These are phyloP conservation scores for Cercospora zeae-maydis DNA, from an alignment of 2,329 filamentous ascomycete species.

Conservation along the genomic window DNA sequence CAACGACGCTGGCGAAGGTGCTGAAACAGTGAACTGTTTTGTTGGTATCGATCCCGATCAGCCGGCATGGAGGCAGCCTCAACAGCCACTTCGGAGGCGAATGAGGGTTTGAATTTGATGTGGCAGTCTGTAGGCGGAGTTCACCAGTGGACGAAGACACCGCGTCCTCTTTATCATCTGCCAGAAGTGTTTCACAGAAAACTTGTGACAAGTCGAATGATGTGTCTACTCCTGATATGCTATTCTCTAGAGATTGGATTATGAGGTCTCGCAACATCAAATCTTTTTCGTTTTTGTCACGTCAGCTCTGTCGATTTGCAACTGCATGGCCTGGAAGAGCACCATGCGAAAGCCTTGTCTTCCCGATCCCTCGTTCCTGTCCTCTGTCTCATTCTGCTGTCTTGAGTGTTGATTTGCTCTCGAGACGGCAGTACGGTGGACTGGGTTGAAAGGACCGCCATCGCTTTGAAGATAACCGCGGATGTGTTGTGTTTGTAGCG, in stretches of 20 bases:
- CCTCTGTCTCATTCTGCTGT: no score
- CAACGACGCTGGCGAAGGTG: conserved; percentile 35
- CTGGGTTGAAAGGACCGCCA: no score
- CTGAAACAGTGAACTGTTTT: conserved; percentile 36
- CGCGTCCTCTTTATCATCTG: neutral
- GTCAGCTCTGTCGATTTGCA: no score
- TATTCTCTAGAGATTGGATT: neutral
- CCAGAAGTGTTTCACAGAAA: neutral
- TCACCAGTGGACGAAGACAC: neutral
- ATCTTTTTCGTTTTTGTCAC: neutral
- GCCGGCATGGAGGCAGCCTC: conserved; percentile 24
- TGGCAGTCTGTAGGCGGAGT: neutral
- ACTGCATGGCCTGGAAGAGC: no score
- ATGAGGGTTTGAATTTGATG: neutral
- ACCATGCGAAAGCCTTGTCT: no score
- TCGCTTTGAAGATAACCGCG: neutral
- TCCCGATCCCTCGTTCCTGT: no score
- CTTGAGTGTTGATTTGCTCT: no score
- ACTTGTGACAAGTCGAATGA: neutral
- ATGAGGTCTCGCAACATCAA: neutral
- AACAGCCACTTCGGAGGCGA: conserved; percentile 8
- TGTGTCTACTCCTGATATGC: neutral
- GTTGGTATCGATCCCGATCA: conserved; percentile 30
- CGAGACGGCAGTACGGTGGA: no score
- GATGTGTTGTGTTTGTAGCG: neutral